These are phyloP conservation scores for Eimeria praecox DNA, from an alignment of 169 alveolate species.

Conservation along the genomic window DNA sequence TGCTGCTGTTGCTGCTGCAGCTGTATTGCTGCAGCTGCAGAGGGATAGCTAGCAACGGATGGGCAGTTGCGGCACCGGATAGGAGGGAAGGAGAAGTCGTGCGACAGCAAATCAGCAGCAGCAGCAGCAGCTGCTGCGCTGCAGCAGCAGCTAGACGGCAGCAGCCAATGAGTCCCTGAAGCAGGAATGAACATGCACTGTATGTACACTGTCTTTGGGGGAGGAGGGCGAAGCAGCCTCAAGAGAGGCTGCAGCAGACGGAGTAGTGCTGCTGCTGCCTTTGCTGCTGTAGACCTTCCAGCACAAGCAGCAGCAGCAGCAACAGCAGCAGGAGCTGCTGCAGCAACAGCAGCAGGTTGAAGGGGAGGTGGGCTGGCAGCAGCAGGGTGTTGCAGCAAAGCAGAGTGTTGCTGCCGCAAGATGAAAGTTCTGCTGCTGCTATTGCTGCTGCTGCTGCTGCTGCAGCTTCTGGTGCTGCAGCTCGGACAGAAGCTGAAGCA, in stretches of 20 bases:
- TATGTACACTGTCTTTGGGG: conserved; percentile 28
- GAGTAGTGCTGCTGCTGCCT: conserved; percentile 35
- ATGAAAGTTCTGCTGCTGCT: conserved; percentile 29
- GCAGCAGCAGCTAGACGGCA: conserved; percentile 71
- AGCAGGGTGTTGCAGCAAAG: conserved; percentile 50
- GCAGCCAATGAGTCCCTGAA: conserved; percentile 57
- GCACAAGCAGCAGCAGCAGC: neutral
- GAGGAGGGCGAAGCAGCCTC: conserved; percentile 53
- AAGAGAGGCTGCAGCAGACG: conserved; percentile 45
- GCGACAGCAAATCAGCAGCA: conserved; percentile 35
- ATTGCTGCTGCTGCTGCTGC: no score
- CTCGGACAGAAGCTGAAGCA: neutral
- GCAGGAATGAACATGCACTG: conserved; percentile 58
- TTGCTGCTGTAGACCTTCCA: neutral
- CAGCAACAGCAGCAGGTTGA: neutral
- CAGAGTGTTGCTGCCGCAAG: conserved; percentile 28
- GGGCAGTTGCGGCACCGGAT: conserved; percentile 54
- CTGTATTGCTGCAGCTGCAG: neutral
- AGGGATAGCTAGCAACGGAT: neutral
- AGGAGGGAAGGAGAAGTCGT: conserved; percentile 52
- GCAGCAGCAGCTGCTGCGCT: conserved; percentile 45
- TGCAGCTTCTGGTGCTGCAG: conserved; percentile 38
- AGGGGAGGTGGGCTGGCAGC: neutral
- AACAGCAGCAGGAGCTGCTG: neutral
- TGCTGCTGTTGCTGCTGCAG: conserved; percentile 42